phyloP scores from a whole-genome alignment of 2,329 filamentous ascomycete genomes.

The Metarhizium sp. region DNA sequence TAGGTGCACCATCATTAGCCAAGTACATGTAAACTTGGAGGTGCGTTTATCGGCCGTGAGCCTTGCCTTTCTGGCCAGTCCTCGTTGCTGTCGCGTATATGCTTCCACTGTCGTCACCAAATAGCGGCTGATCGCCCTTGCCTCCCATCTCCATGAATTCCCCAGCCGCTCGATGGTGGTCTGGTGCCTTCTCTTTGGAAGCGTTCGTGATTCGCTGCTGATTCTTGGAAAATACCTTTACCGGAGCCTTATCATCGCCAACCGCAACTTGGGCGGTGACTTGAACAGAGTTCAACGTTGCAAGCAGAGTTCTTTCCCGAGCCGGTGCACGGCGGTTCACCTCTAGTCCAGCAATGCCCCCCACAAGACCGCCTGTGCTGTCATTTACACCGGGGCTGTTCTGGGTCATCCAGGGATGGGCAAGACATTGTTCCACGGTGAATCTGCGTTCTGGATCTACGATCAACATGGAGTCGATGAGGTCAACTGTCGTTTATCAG shows the following conservation, averaged over 20 bases:
- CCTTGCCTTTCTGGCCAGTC: conserved; percentile 20
- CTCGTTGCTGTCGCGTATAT: conserved; percentile 32
- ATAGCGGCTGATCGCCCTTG: conserved; percentile 74
- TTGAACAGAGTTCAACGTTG: conserved; percentile 66
- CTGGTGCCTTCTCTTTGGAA: conserved; percentile 55
- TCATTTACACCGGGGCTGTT: conserved; percentile 56
- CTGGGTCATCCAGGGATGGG: conserved; percentile 81
- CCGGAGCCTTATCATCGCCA: conserved; percentile 44
- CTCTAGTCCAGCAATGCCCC: conserved; percentile 73
- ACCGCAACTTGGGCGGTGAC: conserved; percentile 44
- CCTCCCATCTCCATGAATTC: conserved; percentile 83
- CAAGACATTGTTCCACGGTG: conserved; percentile 81
- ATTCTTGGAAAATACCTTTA: conserved; percentile 73
- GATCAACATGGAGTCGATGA: conserved; percentile 91
- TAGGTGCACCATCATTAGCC: not conserved
- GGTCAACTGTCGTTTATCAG: conserved; percentile 43
- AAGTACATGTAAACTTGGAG: not conserved
- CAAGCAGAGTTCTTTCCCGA: conserved; percentile 78
- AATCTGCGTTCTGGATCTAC: conserved; percentile 77
- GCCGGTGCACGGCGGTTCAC: conserved; percentile 72
- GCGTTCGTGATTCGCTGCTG: conserved; percentile 27
- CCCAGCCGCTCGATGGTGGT: conserved; percentile 53
- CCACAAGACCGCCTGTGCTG: conserved; percentile 85
- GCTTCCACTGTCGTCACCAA: conserved; percentile 49
- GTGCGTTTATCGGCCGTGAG: conserved; percentile 10